Evolutionary conservation across 1,139 yeast genomes (phyloP), one percentile per base, ranked within the genome.

Genomic region (Saccharomyces hybrid): DNA sequence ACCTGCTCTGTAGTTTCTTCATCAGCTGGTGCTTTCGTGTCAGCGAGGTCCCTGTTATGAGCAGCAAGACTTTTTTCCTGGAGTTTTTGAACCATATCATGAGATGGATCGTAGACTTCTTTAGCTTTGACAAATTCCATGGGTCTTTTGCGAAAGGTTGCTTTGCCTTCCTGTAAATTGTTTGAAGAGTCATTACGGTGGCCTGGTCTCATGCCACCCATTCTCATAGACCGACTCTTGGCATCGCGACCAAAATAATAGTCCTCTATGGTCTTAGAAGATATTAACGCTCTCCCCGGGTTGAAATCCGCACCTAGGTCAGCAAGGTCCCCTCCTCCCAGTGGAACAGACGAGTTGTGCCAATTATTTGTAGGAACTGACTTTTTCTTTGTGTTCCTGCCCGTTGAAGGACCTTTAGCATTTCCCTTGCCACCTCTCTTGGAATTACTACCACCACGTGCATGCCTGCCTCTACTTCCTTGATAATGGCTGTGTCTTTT

Each of bases 61-160:
- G 23, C 23, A 19, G 23, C 23, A 19, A 19, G 23, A 19, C 23
- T 19, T 1, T 19, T 19, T 19, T 19, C 23, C 1, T 19, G 23
- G 23, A 73, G 56, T 55, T 70, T 72, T 58, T 73, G 71, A 16
- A 74, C 65, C 54, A 83, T 61, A 25, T 76, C 81, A 44, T 74
- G 77, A 27, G 84, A 78, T 1, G 95, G 95, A 69, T 86, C 90
- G 62, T 84, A 86, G 0, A 76, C 75, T 56, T 83, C 84, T 27
- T 73, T 72, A 0, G 91, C 86, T 68, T 82, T 83, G 4, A 87
- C 82, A 70, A 88, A 88, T 53, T 74, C 81, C 42, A 88, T 76
- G 0, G 87, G 87, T 54, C 81, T 73, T 57, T 79, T 77, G 54
- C 90, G 69, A 52, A 83, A 65, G 6, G 80, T 78, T 54, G 73